Evolutionary conservation across 2,329 filamentous ascomycete species (phyloP), one percentile per base, ranked within the genome.

Genomic region (Xylariaceae sp.): DNA sequence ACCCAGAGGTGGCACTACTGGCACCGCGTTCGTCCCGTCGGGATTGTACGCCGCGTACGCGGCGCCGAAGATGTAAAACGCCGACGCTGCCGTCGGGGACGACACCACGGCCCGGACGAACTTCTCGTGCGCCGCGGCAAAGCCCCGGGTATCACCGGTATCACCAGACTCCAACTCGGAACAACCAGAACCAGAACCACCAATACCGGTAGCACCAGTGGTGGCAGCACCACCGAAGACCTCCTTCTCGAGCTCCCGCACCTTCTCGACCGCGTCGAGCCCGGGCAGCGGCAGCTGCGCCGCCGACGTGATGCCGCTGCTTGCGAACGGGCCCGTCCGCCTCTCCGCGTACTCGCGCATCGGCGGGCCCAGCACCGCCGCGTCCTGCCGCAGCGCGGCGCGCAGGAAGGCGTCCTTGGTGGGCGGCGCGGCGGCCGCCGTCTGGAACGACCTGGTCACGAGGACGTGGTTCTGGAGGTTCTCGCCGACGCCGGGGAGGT

Each of bases 401-500:
- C 39, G 32, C 10, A 39, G 15, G 2, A 37, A 37, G 8, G 7
- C 21, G 8, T 7, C 8, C 8, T 23, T 12, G 12, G 35, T 23
- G 7, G 8, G 21, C 7, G 7, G 14, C 12, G 33, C 24, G 4
- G 30, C 34, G 15, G 35, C 37, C 1, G 5, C 7, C 12, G 33
- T 35, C 12, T 42, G 33, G 16, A 39, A 42, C 22, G 28, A 29
- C 5, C 37, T 5, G 3, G 37, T 24, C 14, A 15, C 28, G 5
- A 31, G 13, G n/a, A 32, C 30, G 17, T 39, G 39, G 31, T 42
- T 37, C 24, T 42, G 39, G 21, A 55, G 37, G 17, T 56, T 52
- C 35, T 44, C 42, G 19, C 56, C 56, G 4, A 59, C 55, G n/a
- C 48, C 44, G 2, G 51, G 42, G 13, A 49, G 49, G 24, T 57